Evolutionary conservation across 2,329 filamentous ascomycete species (phyloP).

Genomic region (Penicillium sp.): DNA sequence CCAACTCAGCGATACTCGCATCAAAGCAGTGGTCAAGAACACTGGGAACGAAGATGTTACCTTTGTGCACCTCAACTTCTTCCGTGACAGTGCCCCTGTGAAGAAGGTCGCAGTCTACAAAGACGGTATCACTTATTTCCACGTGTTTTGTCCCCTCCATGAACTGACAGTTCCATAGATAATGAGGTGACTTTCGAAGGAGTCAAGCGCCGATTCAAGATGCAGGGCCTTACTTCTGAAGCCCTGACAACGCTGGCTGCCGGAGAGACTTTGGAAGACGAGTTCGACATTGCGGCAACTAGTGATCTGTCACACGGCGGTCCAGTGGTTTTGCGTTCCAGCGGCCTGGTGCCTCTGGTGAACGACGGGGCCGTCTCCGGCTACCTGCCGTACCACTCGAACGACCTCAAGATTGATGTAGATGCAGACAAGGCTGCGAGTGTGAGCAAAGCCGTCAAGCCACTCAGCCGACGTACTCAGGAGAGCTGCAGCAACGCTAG

Average conservation of each 20-base stretch:
- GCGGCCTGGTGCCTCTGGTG: slow-evolving; percentile 60
- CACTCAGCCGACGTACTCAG: slow-evolving; percentile 49
- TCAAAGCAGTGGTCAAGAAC: slow-evolving; percentile 42
- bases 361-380: slow-evolving; percentile 56
- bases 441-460: slow-evolving; percentile 50
- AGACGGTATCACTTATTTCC: slow-evolving; percentile 25
- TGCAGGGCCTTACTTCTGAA: slow-evolving; percentile 30
- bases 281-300: slow-evolving; percentile 40
- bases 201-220: slow-evolving; percentile 32
- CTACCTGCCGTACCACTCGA: slow-evolving; percentile 60
- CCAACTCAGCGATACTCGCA: slow-evolving; percentile 34
- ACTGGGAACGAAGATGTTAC: slow-evolving; percentile 35
- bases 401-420: slow-evolving; percentile 59
- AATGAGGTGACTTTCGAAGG: slow-evolving; percentile 36
- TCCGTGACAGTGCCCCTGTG: slow-evolving; percentile 37
- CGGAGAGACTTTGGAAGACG: slow-evolving; percentile 34
- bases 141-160: background rate
- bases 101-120: slow-evolving; percentile 40
- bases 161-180: slow-evolving; percentile 18
- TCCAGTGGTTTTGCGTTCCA: slow-evolving; percentile 58
- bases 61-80: slow-evolving; percentile 42
- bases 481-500: slow-evolving; percentile 58
- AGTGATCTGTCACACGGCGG: slow-evolving; percentile 53
- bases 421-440: slow-evolving; percentile 58
- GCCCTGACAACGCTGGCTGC: slow-evolving; percentile 33